Evolutionary conservation across 2,329 filamentous ascomycete species (phyloP).

Genomic region (Cladophialophora chaetospira): DNA sequence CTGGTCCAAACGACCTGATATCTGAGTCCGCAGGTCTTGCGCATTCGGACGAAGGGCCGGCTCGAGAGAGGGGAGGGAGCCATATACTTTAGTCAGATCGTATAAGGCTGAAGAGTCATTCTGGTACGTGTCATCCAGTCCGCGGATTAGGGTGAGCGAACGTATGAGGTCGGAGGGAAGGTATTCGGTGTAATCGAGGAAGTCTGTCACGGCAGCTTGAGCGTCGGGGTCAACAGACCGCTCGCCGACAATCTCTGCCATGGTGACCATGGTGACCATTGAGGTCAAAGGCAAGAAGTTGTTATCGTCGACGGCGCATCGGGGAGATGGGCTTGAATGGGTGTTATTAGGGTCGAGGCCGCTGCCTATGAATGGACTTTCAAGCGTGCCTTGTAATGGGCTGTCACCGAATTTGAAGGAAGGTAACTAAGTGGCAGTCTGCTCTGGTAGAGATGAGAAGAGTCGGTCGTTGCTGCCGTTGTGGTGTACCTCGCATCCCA

Average conservation of each 20-base stretch:
- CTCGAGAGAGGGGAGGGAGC: slow-evolving; percentile 54
- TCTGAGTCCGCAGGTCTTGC: slow-evolving; percentile 54
- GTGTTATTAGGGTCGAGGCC: neutral
- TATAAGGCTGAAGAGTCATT: slow-evolving; percentile 45
- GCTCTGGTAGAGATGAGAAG: neutral
- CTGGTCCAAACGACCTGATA: slow-evolving; percentile 58
- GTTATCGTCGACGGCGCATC: slow-evolving; percentile 30
- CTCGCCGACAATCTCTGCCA: slow-evolving; percentile 47
- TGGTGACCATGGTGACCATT: slow-evolving; percentile 42
- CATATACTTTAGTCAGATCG: slow-evolving; percentile 47
- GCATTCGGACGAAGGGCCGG: slow-evolving; percentile 54
- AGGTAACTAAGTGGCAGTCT: neutral
- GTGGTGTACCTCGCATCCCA: neutral
- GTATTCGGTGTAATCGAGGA: slow-evolving; percentile 70
- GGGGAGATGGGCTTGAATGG: neutral
- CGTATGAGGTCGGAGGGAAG: slow-evolving; percentile 66
- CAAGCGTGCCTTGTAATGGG: no score
- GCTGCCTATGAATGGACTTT: neutral
- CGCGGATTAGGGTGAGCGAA: slow-evolving; percentile 62
- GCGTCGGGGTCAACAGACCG: slow-evolving; percentile 62
- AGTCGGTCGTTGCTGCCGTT: neutral
- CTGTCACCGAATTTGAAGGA: neutral
- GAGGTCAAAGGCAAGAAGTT: slow-evolving; percentile 8
- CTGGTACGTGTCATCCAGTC: slow-evolving; percentile 49
- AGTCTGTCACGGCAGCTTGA: slow-evolving; percentile 67